Base-by-base conservation (phyloP, 495 filamentous ascomycete species). In the Mycothermus thermophilus region DNA sequence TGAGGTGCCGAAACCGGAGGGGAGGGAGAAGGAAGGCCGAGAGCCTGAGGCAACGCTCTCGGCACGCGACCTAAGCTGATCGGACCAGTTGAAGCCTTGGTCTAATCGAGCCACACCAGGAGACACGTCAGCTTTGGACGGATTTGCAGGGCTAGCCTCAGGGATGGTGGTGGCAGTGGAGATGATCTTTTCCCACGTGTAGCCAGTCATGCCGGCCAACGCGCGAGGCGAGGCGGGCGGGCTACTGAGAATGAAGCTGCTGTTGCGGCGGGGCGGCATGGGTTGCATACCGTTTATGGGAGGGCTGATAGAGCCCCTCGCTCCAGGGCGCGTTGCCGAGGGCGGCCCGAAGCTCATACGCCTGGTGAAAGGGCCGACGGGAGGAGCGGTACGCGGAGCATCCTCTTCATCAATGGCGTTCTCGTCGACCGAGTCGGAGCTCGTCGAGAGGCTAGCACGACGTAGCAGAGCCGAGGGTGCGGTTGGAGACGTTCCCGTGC, bases 11-110 rank as follows among this genome's bases (percentile, higher is more conserved):
- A 54, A 30, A 50, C 48, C 30, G 45, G 62, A 55, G 21, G 41
- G 36, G 28, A 58, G 55, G 11, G 57, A 56, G 44, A 65, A 60
- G 25, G 56, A 58, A 43, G 59, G 60, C 46, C 62, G 69, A 42
- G 60, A 51, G 51, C 63, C 47, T 46, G 60, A 48, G 28, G 84
- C 80, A 45, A 72, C 74, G 58, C 84, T 83, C 59, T 92, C 81
- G 44, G 86, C 86, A 43, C 85, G 77, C 46, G 75, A 74, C 53
- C 83, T 83, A 66, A 93, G 75, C 62, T 88, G 83, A 60, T 93
- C 86, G 59, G 83, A 81, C 81, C 86, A 93, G 57, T 90, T 88
- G 68, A 84, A 90, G 54, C 63, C 80, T 72, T 86, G 83, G 65
- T 83, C 83, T 88, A 69, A 60, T 50, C 62, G 65, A 62, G 59